Evolutionary conservation across 169 alveolate genomes (phyloP), one percentile per base, ranked within the genome.

Genomic region (Plasmodium coatneyi): DNA sequence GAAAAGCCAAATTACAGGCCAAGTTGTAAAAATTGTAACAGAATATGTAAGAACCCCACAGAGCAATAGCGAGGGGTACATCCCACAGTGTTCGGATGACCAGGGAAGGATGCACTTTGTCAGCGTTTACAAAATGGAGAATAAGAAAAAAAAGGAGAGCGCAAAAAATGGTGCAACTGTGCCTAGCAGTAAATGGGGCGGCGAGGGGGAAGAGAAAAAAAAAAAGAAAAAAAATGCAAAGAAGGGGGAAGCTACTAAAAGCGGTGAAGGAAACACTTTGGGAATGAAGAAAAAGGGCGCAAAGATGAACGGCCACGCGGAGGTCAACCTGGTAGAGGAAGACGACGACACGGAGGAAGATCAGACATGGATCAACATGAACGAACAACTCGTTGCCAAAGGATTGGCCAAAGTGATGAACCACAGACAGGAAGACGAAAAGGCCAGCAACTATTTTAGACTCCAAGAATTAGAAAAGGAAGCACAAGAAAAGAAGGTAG

Each of bases 41-140:
- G 94, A 89, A 16, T 89, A 80, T 72, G 94, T 89, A 7, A 89
- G 72, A 66, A 89, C 66, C 2, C 94, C 94, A 19, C 94, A 89
- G 30, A 89, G 91, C 78, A 89, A 89, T 66, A 89, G 83, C 22
- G 94, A 89, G 43, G 94, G 94, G n/a, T 89, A 89, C 71, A 89
- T 89, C n/a, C 94, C 94, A 7, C 94, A 39, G 49, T 89, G 94
- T n/a, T 89, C 94, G 2, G 94, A 89, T 80, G 90, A 89, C 36
- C 80, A 89, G 60, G 94, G 94, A 72, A 89, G 94, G 28, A 89
- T 89, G 94, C 94, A 89, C 66, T 89, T 89, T 89, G 94, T 89
- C 0, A 89, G 91, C 66, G 90, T 89, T 14, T 89, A 89, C 70
- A 79, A 89, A 70, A 79, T 89, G 49, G 83, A 30, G 36, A 80